phyloP scores from a whole-genome alignment of 345 rosid genomes.

The Linum usitatissimum region DNA sequence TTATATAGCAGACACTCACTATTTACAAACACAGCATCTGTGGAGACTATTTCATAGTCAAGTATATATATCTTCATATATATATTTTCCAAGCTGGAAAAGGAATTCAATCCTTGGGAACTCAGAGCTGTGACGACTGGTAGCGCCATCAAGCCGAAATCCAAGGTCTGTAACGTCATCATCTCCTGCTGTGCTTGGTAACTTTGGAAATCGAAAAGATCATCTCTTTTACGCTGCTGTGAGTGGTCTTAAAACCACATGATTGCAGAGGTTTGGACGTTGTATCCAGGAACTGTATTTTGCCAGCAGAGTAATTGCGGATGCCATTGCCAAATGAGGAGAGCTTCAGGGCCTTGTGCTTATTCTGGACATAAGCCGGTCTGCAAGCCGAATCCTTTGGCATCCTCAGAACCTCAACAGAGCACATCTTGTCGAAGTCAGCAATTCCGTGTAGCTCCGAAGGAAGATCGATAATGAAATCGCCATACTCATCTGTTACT shows the following conservation, averaged over 20 bases:
- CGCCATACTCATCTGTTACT: constrained; percentile 39
- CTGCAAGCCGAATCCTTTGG: constrained; percentile 26
- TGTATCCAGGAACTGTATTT: constrained; percentile 22
- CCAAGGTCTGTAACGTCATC: constrained; percentile 8
- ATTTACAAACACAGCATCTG: constrained; percentile 13
- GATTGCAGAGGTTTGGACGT: constrained; percentile 24
- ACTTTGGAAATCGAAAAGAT: too few species aligned
- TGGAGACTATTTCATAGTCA: neutral
- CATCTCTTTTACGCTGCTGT: constrained; percentile 7
- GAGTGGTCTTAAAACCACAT: constrained; percentile 14
- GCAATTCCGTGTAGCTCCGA: constrained; percentile 38
- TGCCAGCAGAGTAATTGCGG: constrained; percentile 30
- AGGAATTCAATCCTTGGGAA: constrained; percentile 12
- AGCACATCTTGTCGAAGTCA: constrained; percentile 29
- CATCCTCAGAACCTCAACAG: constrained; percentile 18
- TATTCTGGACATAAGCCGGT: constrained; percentile 17
- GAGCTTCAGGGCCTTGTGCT: constrained; percentile 20
- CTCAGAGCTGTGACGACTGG: constrained; percentile 47
- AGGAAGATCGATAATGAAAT: constrained; percentile 43
- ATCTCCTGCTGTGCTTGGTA: constrained; percentile 4
- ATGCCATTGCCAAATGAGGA: constrained; percentile 32
- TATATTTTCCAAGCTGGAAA: constrained; percentile 6
- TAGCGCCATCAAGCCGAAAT: constrained; percentile 43
- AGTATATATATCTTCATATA: neutral
- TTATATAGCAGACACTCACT: constrained; percentile 9